These are phyloP conservation scores for Vigna reflexopilosa DNA, from an alignment of 306 rosid genomes.

Conservation along the genomic window DNA sequence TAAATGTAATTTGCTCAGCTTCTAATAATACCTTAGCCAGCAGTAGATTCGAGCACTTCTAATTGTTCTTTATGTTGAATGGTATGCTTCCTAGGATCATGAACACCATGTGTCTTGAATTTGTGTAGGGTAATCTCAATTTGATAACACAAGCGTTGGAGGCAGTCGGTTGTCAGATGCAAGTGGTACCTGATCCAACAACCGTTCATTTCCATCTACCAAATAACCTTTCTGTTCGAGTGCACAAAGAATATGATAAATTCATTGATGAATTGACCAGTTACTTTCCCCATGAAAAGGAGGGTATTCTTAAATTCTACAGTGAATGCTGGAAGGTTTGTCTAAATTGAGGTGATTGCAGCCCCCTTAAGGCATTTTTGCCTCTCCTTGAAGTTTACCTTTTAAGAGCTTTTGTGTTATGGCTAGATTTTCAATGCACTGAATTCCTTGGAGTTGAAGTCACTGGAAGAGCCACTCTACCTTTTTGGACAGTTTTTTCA, in stretches of 20 bases:
- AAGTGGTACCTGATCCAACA: slow-evolving; percentile 93
- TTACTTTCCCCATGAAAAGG: slow-evolving; percentile 87
- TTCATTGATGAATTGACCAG: slow-evolving; percentile 72
- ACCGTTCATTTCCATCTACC: slow-evolving; percentile 97
- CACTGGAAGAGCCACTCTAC: slow-evolving; percentile 96
- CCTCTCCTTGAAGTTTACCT: slow-evolving; percentile 38
- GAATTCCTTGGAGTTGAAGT: slow-evolving; percentile 94
- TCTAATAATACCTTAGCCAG: slow-evolving; percentile 16
- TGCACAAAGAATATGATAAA: slow-evolving; percentile 77
- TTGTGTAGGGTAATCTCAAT: slow-evolving; percentile 90
- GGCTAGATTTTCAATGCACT: slow-evolving; percentile 85
- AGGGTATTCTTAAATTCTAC: slow-evolving; percentile 86
- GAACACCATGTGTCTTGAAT: slow-evolving; percentile 34
- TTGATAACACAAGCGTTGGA: slow-evolving; percentile 96
- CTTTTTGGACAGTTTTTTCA: slow-evolving; percentile 93
- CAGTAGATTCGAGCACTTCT: neutral
- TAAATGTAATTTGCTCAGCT: slow-evolving; percentile 25
- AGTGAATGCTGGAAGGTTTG: slow-evolving; percentile 97
- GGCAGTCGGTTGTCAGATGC: slow-evolving; percentile 89
- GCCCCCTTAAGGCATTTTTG: slow-evolving; percentile 50
- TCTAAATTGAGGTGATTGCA: slow-evolving; percentile 55
- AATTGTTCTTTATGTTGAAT: slow-evolving; percentile 37
- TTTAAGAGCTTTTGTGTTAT: slow-evolving; percentile 43
- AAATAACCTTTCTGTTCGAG: slow-evolving; percentile 71
- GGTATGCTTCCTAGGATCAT: slow-evolving; percentile 31